phyloP scores from a whole-genome alignment of 441 rosid genomes.

The Gossypium davidsonii region DNA sequence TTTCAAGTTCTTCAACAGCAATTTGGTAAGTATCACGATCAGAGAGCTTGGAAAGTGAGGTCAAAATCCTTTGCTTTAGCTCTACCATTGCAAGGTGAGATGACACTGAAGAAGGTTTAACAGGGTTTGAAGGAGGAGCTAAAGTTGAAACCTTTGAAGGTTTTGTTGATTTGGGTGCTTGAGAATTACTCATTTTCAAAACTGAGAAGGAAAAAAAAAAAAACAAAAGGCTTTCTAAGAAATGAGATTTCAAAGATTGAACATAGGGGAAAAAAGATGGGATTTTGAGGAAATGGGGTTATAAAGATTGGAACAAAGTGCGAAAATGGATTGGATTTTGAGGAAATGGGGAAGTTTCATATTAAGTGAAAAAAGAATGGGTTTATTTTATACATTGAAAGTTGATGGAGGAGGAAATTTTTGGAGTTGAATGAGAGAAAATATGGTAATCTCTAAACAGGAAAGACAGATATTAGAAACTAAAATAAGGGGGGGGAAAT shows the following conservation, averaged over 20 bases:
- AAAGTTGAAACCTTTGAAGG: constrained; percentile 32
- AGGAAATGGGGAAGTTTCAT: not conserved
- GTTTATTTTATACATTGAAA: not conserved
- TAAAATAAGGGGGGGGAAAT: not conserved
- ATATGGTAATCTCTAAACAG: not conserved
- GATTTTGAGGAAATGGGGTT: not conserved
- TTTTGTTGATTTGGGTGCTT: constrained; percentile 44
- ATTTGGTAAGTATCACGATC: constrained; percentile 95
- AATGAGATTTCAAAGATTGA: not conserved
- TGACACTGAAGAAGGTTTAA: constrained; percentile 53
- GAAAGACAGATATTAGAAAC: not conserved
- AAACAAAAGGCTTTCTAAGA: not conserved
- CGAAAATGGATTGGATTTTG: constrained; percentile 1
- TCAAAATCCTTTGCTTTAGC: constrained; percentile 75
- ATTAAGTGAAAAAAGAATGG: not conserved
- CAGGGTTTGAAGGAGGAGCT: constrained; percentile 23
- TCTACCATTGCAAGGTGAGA: constrained; percentile 93
- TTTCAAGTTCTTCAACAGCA: constrained; percentile 86
- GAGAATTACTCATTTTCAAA: constrained; percentile 44
- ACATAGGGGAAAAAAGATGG: not conserved
- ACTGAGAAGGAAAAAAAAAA: not conserved
- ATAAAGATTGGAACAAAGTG: not conserved
- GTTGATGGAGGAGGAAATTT: not conserved
- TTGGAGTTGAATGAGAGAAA: not conserved
- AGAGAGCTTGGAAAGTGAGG: constrained; percentile 73